Evolutionary conservation across 1,284 basidiomycete species (phyloP).

Genomic region (Trichosporon ovoides): DNA sequence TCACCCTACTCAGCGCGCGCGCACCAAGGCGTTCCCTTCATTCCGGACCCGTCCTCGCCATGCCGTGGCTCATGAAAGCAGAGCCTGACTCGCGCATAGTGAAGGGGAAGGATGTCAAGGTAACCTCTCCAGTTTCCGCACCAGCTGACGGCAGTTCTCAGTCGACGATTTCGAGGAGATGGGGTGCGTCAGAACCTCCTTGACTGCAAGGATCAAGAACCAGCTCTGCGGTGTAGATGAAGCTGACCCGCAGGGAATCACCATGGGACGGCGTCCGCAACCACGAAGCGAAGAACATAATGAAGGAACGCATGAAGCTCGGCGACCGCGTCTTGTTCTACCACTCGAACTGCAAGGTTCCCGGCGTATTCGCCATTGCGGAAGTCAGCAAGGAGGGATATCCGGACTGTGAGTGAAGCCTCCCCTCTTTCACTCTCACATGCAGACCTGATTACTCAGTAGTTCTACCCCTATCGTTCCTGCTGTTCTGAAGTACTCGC

Average conservation of each 20-base stretch:
- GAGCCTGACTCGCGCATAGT: constrained; percentile 82
- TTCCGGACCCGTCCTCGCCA: constrained; percentile 19
- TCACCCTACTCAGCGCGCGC: too few species aligned
- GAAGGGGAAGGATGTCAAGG: constrained; percentile 87
- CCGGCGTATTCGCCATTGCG: constrained; percentile 79
- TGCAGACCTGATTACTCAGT: too few species aligned
- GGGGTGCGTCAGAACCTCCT: too few species aligned
- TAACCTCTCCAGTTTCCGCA: constrained; percentile 40
- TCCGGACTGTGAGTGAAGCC: constrained; percentile 74
- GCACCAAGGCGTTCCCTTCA: too few species aligned
- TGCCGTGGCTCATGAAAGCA: constrained; percentile 80
- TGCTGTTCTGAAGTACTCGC: too few species aligned
- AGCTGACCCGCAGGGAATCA: constrained; percentile 54
- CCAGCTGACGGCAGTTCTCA: constrained; percentile 63
- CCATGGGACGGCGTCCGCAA: constrained; percentile 83
- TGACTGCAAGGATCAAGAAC: too few species aligned
- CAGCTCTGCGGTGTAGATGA: not conserved
- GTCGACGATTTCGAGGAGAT: constrained; percentile 79
- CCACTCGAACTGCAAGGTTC: constrained; percentile 86
- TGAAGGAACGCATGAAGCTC: constrained; percentile 76
- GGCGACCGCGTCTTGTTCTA: constrained; percentile 69
- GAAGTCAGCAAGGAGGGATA: constrained; percentile 78
- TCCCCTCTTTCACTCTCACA: too few species aligned
- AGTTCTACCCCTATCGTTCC: too few species aligned
- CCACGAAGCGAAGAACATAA: constrained; percentile 83